Evolutionary conservation across 2,329 filamentous ascomycete genomes (phyloP).

Genomic region (Paraconiothyrium sp.): DNA sequence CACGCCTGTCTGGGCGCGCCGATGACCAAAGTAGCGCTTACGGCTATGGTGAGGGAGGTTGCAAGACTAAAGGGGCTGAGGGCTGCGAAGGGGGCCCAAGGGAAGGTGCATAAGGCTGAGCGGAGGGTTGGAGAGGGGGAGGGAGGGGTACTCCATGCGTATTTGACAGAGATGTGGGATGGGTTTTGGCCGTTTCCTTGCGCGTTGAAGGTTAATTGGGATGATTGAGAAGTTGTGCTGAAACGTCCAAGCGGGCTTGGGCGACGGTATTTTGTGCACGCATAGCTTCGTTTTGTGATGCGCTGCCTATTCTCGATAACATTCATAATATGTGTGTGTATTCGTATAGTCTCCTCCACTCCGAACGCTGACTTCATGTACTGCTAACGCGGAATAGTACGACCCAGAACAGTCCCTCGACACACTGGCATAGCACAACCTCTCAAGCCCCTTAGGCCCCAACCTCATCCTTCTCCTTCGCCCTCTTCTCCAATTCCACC

Average conservation of each 20-base stretch:
- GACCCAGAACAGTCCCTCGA: background rate
- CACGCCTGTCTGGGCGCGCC: slow-evolving; percentile 56
- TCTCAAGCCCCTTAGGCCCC: background rate
- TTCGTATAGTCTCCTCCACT: no score
- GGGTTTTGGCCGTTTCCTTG: slow-evolving; percentile 58
- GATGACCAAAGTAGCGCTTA: slow-evolving; percentile 55
- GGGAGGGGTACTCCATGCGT: slow-evolving; percentile 53
- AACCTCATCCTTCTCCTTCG: slow-evolving; percentile 13
- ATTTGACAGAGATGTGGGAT: slow-evolving; percentile 60
- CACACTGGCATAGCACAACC: no score
- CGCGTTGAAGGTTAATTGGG: slow-evolving; percentile 44
- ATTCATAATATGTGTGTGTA: no score
- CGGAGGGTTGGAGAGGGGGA: slow-evolving; percentile 25
- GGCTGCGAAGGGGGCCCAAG: slow-evolving; percentile 51
- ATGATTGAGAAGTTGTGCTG: slow-evolving; percentile 22
- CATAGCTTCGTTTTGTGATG: no score
- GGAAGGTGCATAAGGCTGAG: slow-evolving; percentile 54
- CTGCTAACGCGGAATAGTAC: background rate
- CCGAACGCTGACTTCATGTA: no score
- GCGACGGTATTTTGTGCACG: no score
- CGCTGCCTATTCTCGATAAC: no score
- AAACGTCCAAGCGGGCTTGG: no score
- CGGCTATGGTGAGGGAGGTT: slow-evolving; percentile 58
- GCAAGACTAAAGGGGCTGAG: slow-evolving; percentile 51
- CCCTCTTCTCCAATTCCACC: slow-evolving; percentile 26